These are phyloP conservation scores for Phytopythium sindhum DNA, from an alignment of 352 stramenopile genomes.

Conservation along the genomic window DNA sequence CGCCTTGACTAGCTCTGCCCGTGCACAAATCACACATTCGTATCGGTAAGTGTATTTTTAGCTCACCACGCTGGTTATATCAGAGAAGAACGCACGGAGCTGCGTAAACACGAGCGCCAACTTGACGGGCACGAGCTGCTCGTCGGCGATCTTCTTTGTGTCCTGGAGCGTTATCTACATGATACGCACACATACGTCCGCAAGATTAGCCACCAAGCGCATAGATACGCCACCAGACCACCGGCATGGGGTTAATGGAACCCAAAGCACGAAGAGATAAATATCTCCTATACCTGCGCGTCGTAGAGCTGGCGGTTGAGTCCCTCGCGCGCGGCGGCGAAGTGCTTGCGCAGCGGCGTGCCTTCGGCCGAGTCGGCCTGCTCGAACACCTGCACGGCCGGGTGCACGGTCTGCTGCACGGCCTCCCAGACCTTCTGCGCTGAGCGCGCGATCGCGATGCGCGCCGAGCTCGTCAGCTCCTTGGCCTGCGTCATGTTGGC, in stretches of 20 bases:
- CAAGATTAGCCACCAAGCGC: not conserved
- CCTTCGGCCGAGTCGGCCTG: conserved; percentile 58
- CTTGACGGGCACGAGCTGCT: conserved; percentile 64
- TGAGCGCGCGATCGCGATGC: conserved; percentile 36
- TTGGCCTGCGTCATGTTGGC: conserved; percentile 47
- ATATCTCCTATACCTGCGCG: conserved; percentile 21
- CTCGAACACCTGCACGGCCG: conserved; percentile 61
- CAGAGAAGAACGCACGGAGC: conserved; percentile 37
- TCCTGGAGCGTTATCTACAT: conserved; percentile 43
- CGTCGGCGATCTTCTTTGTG: conserved; percentile 48
- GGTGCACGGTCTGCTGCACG: conserved; percentile 38
- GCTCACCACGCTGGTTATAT: not conserved
- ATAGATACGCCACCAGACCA: not conserved
- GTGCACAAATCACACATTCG: not conserved
- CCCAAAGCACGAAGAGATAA: not conserved
- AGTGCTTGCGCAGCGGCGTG: conserved; percentile 59
- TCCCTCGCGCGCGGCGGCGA: conserved; percentile 38
- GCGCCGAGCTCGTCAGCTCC: conserved; percentile 59
- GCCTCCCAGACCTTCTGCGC: conserved; percentile 34
- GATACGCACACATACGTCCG: not conserved
- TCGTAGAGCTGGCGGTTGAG: conserved; percentile 66
- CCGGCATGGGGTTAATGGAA: not conserved
- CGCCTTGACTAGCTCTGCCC: conserved; percentile 60
- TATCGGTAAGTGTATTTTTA: not conserved
- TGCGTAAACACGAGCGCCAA: conserved; percentile 33